Conservation (phyloP, 78 protist species). For the Polysphondylium violaceum region DNA sequence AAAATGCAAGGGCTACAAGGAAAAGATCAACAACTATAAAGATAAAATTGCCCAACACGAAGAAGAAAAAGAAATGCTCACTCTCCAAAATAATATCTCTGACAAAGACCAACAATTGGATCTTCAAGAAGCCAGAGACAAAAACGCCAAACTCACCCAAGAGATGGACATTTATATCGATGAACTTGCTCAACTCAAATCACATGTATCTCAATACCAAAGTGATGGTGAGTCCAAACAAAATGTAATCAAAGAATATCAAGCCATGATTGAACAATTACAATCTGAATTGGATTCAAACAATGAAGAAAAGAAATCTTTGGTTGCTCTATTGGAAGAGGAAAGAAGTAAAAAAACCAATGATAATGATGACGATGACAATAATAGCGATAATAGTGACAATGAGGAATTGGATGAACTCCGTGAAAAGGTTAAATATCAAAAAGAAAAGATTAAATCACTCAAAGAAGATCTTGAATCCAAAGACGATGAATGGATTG, state of each 20-base stretch:
- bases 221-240: conserved; percentile 11
- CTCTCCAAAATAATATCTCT: not conserved
- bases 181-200: conserved; percentile 24
- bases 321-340: not conserved
- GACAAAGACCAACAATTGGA: not conserved
- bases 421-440: conserved; percentile 38
- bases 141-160: not conserved
- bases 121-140: not conserved
- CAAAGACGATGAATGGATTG: conserved; percentile 60
- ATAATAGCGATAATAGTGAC: not conserved
- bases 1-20: not conserved
- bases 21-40: not conserved
- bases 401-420: conserved; percentile 29
- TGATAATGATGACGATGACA: not conserved
- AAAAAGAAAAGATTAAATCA: conserved; percentile 53
- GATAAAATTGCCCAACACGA: conserved; percentile 14
- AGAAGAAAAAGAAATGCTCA: not conserved
- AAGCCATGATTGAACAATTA: conserved; percentile 26
- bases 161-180: not conserved
- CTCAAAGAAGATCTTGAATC: conserved; percentile 47
- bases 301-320: not conserved
- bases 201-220: conserved; percentile 22
- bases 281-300: conserved; percentile 21
- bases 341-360: not conserved
- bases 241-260: conserved; percentile 17